Percentiles rank a stretch among this genome's conserved stretches.
These are phyloP conservation scores for Obba rivulosa DNA, from an alignment of 768 basidiomycete species.

Conservation along the genomic window DNA sequence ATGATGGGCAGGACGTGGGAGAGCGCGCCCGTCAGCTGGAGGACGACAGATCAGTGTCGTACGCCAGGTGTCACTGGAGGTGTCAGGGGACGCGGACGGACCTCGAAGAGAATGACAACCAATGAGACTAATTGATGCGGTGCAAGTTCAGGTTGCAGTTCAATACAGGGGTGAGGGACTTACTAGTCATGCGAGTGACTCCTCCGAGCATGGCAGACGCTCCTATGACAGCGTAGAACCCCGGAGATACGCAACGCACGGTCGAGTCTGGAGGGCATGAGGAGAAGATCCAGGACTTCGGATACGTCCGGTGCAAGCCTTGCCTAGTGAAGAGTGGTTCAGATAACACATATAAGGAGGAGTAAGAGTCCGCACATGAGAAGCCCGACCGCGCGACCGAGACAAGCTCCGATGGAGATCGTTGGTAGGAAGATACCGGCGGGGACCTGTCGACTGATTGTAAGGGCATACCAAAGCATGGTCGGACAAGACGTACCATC, in stretches of 20 bases:
- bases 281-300: slow-evolving; percentile 63
- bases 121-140: slow-evolving; percentile 48
- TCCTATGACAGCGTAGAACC: slow-evolving; percentile 74
- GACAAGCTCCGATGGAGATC: slow-evolving; percentile 67
- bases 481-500: slow-evolving; percentile 41
- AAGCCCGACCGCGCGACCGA: slow-evolving; percentile 67
- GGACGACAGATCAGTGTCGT: neutral
- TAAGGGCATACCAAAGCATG: neutral
- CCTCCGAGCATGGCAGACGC: slow-evolving; percentile 74
- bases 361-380: slow-evolving; percentile 42
- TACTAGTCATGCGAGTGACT: slow-evolving; percentile 74
- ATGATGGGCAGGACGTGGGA: slow-evolving; percentile 81
- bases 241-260: slow-evolving; percentile 64
- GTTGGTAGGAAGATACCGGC: slow-evolving; percentile 76
- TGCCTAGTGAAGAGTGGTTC: slow-evolving; percentile 37
- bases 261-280: slow-evolving; percentile 70
- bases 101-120: slow-evolving; percentile 75
- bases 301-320: slow-evolving; percentile 59
- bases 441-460: slow-evolving; percentile 43
- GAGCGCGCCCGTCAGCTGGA: slow-evolving; percentile 67
- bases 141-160: neutral
- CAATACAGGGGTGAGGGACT: slow-evolving; percentile 16
- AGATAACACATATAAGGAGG: neutral
- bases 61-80: neutral
- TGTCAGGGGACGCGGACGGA: slow-evolving; percentile 15